Base-by-base conservation (phyloP, 441 rosid species). In the Erysimum cheiri region DNA sequence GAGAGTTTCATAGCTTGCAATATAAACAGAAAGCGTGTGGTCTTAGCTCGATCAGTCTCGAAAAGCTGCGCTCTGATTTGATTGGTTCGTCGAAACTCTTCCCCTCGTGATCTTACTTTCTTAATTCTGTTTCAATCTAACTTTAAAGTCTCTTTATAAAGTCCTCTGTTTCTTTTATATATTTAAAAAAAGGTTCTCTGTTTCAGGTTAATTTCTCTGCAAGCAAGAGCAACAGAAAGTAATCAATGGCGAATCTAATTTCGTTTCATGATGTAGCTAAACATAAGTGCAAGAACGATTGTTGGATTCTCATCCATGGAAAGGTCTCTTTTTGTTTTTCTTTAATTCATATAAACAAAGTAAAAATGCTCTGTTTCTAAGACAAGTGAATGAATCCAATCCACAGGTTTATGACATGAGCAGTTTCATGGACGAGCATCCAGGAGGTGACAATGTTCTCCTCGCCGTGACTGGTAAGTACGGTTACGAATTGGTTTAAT, bases 271-370 rank as follows among this genome's bases (percentile, higher is more conserved):
- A 89, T 41, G 66, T 85, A 4, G 68, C 59, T 26, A 80, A 83
- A 76, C 90, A 83, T 84, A 87, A 80, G 36, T 78, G 80, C 12
- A 82, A 80, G 73, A 56, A 68, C n/a, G 80, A 79, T 78, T 85
- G 87, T 71, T 85, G 92, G 92, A 83, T 89, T 67, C 67, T 84
- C 64, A 87, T 89, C 70, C 78, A 79, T 65, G 85, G 83, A 6
- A 85, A 89, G 92, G 92, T 84, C 61, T 8, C 3, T 4, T 24
- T 2, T 8, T 9, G 1, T 11, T 24, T 17, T 44, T 15, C 39
- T 35, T 17, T 37, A 15, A 11, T 54, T 10, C 24, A 22, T 1
- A 22, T 22, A 22, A 22, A 22, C 24, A 22, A 22, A 22, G 24
- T 22, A 22, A 1, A 22, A 22, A 22, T 40, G 44, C 10, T 11